A percentile compares a stretch with the other conserved stretches of the same genome.
Conservation (phyloP, 1,284 basidiomycete genomes). For the Peniophora sp. region DNA sequence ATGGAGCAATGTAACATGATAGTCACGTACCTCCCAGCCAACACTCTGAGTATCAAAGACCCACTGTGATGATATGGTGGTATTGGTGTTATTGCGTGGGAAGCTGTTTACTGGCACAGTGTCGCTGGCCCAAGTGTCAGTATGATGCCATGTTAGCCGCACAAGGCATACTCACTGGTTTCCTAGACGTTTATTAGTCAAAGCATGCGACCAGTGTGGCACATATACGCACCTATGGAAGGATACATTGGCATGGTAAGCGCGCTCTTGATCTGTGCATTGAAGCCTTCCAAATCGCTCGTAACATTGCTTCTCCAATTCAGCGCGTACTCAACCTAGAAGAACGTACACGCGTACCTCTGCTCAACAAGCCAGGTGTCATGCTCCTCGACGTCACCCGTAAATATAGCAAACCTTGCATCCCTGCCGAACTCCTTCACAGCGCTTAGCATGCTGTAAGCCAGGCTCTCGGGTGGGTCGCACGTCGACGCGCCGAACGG, state of each 20-base stretch:
- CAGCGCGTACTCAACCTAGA: too few species aligned
- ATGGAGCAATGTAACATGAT: neutral
- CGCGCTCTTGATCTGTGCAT: constrained; percentile 8
- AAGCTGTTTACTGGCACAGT: constrained; percentile 10
- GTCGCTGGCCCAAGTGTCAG: too few species aligned
- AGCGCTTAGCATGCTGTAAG: constrained; percentile 42
- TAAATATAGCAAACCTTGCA: constrained; percentile 47
- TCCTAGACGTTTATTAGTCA: neutral
- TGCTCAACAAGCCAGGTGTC: constrained; percentile 39
- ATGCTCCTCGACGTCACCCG: constrained; percentile 57
- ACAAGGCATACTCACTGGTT: neutral
- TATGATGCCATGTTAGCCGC: neutral
- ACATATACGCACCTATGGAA: constrained; percentile 5
- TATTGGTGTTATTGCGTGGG: constrained; percentile 5
- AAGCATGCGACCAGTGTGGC: neutral
- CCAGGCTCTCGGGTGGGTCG: constrained; percentile 38
- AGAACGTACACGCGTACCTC: constrained; percentile 20
- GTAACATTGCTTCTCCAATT: constrained; percentile 28
- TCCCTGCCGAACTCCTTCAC: constrained; percentile 26
- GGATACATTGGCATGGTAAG: constrained; percentile 7
- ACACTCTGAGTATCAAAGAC: constrained; percentile 10
- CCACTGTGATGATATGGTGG: constrained; percentile 8
- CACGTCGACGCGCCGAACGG: constrained; percentile 40
- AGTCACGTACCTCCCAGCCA: constrained; percentile 8
- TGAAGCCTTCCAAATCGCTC: constrained; percentile 13